Base-by-base conservation (phyloP, 2,329 filamentous ascomycete species). In the Ophiocordyceps unilateralis region DNA sequence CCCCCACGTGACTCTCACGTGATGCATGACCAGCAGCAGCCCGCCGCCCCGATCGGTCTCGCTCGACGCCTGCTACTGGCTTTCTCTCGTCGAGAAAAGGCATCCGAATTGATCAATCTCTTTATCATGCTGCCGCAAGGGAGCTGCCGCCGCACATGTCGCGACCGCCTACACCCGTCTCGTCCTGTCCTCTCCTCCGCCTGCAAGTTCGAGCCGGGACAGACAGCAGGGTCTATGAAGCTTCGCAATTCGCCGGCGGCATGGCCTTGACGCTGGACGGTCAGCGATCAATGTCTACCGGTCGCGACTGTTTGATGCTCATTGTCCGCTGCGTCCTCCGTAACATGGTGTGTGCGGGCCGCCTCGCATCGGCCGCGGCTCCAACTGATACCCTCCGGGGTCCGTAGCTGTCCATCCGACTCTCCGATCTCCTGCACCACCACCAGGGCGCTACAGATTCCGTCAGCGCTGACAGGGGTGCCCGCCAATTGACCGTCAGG, bases 211-310 rank as follows among this genome's bases (percentile, higher is more conserved):
- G 48, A 17, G 49, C 54, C 43, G 50, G 48, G 14, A 20, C 32
- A 7, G 46, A 47, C 6, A 43, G 47, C 8, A 51, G 45, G 30
- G 41, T 49, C 3, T 58, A 51, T 36, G 48, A 51, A 40, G 50
- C 54, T 10, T 41, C 34, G 3, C 47, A 36, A 6, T 49, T 50
- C 20, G 42, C 46, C 7, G 51, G 41, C 39, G 39, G 46, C 11
- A 51, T 59, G 40, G 55, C 49, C 9, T 41, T 59, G 30, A 56
- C 56, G 15, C 43, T 60, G 4, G 53, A 59, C 30, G 52, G 51
- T 4, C 51, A 58, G 28, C 45, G 48, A 3, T 41, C 45, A 1
- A 42, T 48, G 5, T 26, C 40, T 23, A 41, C 46, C 5, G 45
- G 47, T 17, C 43, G 44, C 1, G 48, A 49, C 4, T 44, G 45